phyloP scores from a whole-genome alignment of 257 asterid genomes.

The Lycium ferocissimum region DNA sequence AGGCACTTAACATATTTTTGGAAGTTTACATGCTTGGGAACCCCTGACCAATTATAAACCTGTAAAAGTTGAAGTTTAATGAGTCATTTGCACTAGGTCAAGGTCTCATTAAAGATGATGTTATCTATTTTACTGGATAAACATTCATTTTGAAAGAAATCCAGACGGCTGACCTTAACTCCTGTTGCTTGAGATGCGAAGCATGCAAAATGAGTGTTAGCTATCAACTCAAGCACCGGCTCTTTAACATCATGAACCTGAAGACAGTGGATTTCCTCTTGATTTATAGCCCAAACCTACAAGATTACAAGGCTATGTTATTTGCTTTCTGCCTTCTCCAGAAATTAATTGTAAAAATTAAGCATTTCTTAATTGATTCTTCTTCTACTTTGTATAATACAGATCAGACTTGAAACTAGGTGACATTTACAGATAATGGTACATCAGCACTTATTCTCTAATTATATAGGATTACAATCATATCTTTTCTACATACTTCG shows the following conservation, averaged over 20 bases:
- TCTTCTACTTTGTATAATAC: neutral
- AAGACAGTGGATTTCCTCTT: constrained; percentile 73
- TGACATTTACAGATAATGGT: neutral
- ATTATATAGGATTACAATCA: neutral
- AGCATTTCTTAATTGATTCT: neutral
- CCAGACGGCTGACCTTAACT: constrained; percentile 57
- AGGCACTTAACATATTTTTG: constrained; percentile 74
- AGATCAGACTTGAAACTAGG: neutral
- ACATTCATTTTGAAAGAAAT: neutral
- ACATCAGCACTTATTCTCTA: neutral
- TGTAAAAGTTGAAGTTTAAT: constrained; percentile 35
- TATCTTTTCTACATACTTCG: neutral
- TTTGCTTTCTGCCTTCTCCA: neutral
- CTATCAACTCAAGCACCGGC: constrained; percentile 60
- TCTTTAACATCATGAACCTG: constrained; percentile 85
- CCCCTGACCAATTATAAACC: constrained; percentile 83
- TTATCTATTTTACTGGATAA: neutral
- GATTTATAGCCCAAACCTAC: constrained; percentile 84
- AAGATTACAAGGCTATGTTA: neutral
- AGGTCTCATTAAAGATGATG: neutral
- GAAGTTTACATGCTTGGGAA: constrained; percentile 62
- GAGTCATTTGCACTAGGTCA: neutral
- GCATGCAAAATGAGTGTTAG: constrained; percentile 61
- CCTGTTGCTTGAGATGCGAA: constrained; percentile 76
- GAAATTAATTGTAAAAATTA: neutral